Percentiles rank a stretch among this genome's conserved stretches.
Evolutionary conservation across 345 rosid species (phyloP).

Genomic region (Camelina hispida): DNA sequence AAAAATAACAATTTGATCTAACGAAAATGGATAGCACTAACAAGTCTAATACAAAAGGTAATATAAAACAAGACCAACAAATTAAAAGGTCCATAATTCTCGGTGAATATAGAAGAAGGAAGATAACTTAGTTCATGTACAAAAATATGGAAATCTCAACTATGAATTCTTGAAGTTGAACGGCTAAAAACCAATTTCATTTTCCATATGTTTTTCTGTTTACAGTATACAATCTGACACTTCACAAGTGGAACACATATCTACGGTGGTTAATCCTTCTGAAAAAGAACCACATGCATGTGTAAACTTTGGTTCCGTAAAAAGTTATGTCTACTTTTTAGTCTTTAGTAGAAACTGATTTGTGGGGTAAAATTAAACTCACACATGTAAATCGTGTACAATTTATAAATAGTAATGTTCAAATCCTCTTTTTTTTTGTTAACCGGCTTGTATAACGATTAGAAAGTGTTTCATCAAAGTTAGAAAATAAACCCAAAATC

Average conservation of each 20-base stretch:
- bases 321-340: conserved; percentile 10
- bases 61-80: background rate
- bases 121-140: background rate
- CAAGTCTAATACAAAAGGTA: conserved; percentile 1
- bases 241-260: conserved; percentile 11
- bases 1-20: conserved; percentile 2
- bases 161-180: background rate
- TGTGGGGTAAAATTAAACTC: conserved; percentile 26
- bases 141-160: background rate
- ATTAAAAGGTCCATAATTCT: background rate
- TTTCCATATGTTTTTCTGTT: background rate
- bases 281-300: conserved; percentile 17
- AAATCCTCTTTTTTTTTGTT: background rate
- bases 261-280: background rate
- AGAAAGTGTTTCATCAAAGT: background rate
- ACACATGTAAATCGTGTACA: conserved; percentile 27
- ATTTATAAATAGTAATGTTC: background rate
- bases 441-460: background rate
- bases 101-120: background rate
- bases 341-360: background rate
- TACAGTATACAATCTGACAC: conserved; percentile 2
- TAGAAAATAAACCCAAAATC: background rate
- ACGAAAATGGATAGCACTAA: conserved; percentile 7
- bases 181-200: background rate
- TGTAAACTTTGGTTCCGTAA: background rate